Evolutionary conservation across 768 basidiomycete genomes (phyloP), one percentile per base, ranked within the genome.

Genomic region (Amylocystis lapponica): DNA sequence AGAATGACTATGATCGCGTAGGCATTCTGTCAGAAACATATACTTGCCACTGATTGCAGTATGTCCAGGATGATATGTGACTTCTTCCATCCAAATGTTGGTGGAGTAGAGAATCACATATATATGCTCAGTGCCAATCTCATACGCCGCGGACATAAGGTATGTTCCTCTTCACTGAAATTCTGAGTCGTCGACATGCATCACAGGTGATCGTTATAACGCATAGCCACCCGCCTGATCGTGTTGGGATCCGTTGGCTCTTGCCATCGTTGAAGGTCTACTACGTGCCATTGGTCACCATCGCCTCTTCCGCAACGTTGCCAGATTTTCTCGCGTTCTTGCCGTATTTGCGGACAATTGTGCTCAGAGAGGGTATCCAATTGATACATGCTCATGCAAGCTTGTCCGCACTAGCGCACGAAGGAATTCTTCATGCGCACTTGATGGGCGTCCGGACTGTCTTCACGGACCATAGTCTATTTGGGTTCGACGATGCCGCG

Each of bases 101-200:
- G 96, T 3, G 96, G 96, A 7, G 95, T 99, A 25, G 96, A 98
- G 66, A 94, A 82, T 47, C 92, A 96, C 62, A 94, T 97, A 27
- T 97, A 90, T 65, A 88, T 88, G 78, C 75, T 99, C 36, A 83
- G 84, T 45, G 81, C 86, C 16, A 83, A 85, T 36, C 79, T 98
- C 31, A 78, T 93, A 41, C 71, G 72, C 31, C 76, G 76, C 30
- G 92, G 93, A 4, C 94, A 99, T 64, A 91, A 87, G 64, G 92
- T 85, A 58, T 16, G 68, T 44, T 43, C 22, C 36, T 23, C 9
- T 19, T 22, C 21, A 17, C n/a, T 45, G 3, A n/a, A 40, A 23
- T 16, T 21, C 5, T 33, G 6, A 41, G 33, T 41, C n/a, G 19
- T 5, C 22, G 13, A n/a, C 27, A 3, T 32, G 4, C 10, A 31